Base-by-base conservation (phyloP, 495 filamentous ascomycete species). In the Bathelium albidoporum region DNA sequence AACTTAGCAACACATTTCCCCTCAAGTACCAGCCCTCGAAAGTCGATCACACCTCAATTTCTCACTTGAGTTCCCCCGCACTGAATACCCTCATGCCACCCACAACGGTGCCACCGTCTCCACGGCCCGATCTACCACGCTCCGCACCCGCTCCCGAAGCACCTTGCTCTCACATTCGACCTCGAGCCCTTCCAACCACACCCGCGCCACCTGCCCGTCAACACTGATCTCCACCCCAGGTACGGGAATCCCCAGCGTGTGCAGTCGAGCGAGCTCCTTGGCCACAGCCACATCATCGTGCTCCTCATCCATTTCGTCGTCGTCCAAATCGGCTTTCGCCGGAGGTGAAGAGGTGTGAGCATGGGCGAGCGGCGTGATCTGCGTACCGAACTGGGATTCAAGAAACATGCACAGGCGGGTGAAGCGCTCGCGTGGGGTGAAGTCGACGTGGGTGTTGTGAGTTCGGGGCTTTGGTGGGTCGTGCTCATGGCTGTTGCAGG, bases 361-460 rank as follows among this genome's bases (percentile, higher is more conserved):
- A 0, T 80, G 79, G 28, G 84, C 80, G 68, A 97, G 87, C 0
- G 91, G 91, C 0, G 79, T 75, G 18, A 90, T 76, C 66, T 89
- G 85, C 58, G 90, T 82, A 45, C 94, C 95, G 69, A 98, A 98
- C 72, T 98, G 94, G 1, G 91, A 89, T 76, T 98, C 95, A 28
- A 98, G 87, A 80, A 97, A 96, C 83, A 96, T 89, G 75, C 90
- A 87, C 32, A 98, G 84, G 32, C 93, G 87, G 29, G 84, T 79
- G 52, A 97, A 81, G 31, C 89, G 87, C 66, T 94, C 89, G 29
- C 83, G 78, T 0, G 90, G 80, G n/a, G 78, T 79, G 45, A 88
- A 72, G 53, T 86, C 80, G 18, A 87, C 81, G 74, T 94, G 90
- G 0, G 84, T 88, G 66, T 95, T 91, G 34, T 78, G 78, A 44